Conservation (phyloP, 1,284 basidiomycete species). For the Papiliotrema flavescens region DNA sequence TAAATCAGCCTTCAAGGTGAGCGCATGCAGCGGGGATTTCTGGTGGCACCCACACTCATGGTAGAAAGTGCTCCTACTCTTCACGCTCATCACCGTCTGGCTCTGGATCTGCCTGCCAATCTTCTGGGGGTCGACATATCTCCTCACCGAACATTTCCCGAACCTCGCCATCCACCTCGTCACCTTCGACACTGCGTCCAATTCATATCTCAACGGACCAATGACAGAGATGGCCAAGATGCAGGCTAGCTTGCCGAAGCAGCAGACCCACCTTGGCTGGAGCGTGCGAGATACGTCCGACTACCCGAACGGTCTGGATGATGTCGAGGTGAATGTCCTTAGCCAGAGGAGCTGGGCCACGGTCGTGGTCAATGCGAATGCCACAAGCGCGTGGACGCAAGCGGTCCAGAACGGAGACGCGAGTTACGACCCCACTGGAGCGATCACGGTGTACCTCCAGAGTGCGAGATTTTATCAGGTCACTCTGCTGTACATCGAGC, state of each 20-base stretch:
- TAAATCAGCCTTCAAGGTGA: slow-evolving; percentile 18
- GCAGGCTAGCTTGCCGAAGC: slow-evolving; percentile 8
- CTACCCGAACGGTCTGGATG: slow-evolving; percentile 30
- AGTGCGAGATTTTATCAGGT: slow-evolving; percentile 43
- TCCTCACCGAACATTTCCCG: slow-evolving; percentile 21
- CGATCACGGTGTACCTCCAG: slow-evolving; percentile 33
- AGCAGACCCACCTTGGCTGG: slow-evolving; percentile 30
- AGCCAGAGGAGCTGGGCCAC: slow-evolving; percentile 35
- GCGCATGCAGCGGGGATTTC: background rate
- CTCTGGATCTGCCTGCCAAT: slow-evolving; percentile 39
- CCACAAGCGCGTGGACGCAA: slow-evolving; percentile 24
- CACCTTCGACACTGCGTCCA: slow-evolving; percentile 25
- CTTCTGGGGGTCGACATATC: slow-evolving; percentile 43
- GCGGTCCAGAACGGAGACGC: slow-evolving; percentile 33
- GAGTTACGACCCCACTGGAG: slow-evolving; percentile 37
- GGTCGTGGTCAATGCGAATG: slow-evolving; percentile 39
- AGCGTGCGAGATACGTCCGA: slow-evolving; percentile 19
- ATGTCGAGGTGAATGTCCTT: slow-evolving; percentile 26
- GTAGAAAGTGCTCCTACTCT: slow-evolving; percentile 18
- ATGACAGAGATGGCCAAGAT: slow-evolving; percentile 14
- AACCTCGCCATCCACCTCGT: slow-evolving; percentile 29
- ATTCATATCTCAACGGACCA: slow-evolving; percentile 17
- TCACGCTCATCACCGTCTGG: slow-evolving; percentile 26
- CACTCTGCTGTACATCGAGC: slow-evolving; percentile 31
- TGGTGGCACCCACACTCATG: background rate